Base-by-base conservation (phyloP, 1,284 basidiomycete species). In the Moniliella sp. region DNA sequence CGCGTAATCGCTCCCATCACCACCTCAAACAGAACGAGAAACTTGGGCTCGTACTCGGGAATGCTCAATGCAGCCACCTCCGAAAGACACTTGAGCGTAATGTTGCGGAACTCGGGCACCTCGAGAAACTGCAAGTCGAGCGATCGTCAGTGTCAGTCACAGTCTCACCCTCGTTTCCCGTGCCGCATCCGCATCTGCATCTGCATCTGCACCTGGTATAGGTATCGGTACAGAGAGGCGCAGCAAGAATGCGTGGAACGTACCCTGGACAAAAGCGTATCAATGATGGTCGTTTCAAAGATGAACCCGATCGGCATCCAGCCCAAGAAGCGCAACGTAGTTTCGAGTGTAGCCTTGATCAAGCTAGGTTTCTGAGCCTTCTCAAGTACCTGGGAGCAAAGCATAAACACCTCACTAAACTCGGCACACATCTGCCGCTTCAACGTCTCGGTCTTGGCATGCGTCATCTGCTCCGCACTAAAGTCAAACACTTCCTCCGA, bases 281-380 rank as follows among this genome's bases (percentile, higher is more conserved):
- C 91, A 48, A 97, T 94, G 53, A 99, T 78, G 31, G 78, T 81
- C 1, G 91, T 97, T 66, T 97, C 91, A 48, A 97, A 99, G 50
- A 99, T 94, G 63, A 88, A 99, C 15, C 88, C 91, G 28, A 99
- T 67, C 30, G 91, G 91, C 55, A 99, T 99, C 91, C 91, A 99
- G 64, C 94, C 94, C 51, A 99, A 67, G 71, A 99, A 99, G 37
- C 84, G 71, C 39, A 97, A 69, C 27, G 97, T 69, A 0, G 91
- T 97, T 63, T 97, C 88, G 42, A 99, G 68, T 2, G 91, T 97
- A 5, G 80, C 81, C 64, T 74, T 84, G 67, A 97, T 88, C 37
- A 99, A 66, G 17, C 81, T 84, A 2, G 83, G 75, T 67, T 94
- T 97, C 57, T 83, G 76, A 11, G 91, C 88, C 64, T 93, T 88